Evolutionary conservation across 768 basidiomycete genomes (phyloP).

Genomic region (Suillus brevipes): DNA sequence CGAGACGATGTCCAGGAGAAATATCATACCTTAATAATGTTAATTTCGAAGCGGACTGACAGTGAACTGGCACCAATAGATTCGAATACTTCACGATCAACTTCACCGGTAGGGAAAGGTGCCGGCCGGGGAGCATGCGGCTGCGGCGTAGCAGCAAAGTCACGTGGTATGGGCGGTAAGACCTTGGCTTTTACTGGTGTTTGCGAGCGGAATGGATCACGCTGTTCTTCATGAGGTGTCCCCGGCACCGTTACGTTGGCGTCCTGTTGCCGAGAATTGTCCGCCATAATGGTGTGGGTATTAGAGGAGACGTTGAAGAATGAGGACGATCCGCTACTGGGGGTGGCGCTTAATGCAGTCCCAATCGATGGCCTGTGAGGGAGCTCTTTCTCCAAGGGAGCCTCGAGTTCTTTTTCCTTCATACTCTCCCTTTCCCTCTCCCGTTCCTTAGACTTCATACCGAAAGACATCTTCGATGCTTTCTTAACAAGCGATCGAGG

Average conservation of each 20-base stretch:
- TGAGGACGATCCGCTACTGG: conserved; percentile 77
- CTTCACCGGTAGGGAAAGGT: conserved; percentile 65
- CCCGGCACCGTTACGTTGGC: conserved; percentile 22
- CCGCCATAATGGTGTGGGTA: conserved; percentile 41
- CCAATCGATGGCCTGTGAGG: conserved; percentile 44
- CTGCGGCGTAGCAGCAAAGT: conserved; percentile 45
- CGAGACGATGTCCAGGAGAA: background rate
- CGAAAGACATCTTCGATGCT: conserved; percentile 78
- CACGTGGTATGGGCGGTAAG: conserved; percentile 80
- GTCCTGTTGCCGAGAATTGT: conserved; percentile 32
- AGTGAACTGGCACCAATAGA: conserved; percentile 73
- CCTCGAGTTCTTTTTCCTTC: conserved; percentile 43
- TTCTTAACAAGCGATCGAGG: conserved; percentile 67
- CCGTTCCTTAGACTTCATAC: conserved; percentile 56
- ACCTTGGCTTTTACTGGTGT: conserved; percentile 61
- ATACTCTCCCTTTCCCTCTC: conserved; percentile 46
- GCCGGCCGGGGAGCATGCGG: conserved; percentile 44
- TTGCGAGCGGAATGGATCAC: conserved; percentile 42
- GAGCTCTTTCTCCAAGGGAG: conserved; percentile 46
- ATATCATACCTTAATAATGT: conserved; percentile 82
- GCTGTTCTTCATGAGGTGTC: conserved; percentile 31
- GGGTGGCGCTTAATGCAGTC: conserved; percentile 58
- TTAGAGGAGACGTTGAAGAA: conserved; percentile 80
- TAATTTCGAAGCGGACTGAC: conserved; percentile 94
- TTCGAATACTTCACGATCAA: conserved; percentile 70